Evolutionary conservation across 2,329 filamentous ascomycete species (phyloP).

Genomic region (Fusarium luffae): DNA sequence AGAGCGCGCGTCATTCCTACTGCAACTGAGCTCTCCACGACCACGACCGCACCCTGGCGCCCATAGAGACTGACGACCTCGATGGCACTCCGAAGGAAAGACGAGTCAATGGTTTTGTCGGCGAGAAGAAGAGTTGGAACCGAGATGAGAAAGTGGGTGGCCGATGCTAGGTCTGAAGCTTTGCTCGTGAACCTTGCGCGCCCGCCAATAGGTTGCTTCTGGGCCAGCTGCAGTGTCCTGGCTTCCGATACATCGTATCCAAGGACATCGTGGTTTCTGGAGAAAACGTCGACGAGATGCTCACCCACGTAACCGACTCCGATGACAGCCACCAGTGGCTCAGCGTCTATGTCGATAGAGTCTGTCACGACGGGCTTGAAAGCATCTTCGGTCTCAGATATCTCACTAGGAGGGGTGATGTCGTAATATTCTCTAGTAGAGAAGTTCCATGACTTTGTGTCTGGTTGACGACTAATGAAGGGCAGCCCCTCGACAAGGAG

Average conservation of each 20-base stretch:
- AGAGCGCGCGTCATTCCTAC: slow-evolving; percentile 65
- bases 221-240: slow-evolving; percentile 51
- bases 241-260: slow-evolving; percentile 61
- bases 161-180: slow-evolving; percentile 52
- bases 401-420: slow-evolving; percentile 50
- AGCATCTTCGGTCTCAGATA: slow-evolving; percentile 43
- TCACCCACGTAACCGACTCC: slow-evolving; percentile 65
- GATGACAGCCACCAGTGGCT: slow-evolving; percentile 59
- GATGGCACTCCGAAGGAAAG: slow-evolving; percentile 59
- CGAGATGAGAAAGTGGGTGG: slow-evolving; percentile 64
- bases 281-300: slow-evolving; percentile 60
- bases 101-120: slow-evolving; percentile 60
- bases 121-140: slow-evolving; percentile 62
- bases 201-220: slow-evolving; percentile 43
- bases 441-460: slow-evolving; percentile 41
- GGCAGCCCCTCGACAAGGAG: slow-evolving; percentile 41
- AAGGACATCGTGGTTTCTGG: slow-evolving; percentile 54
- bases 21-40: slow-evolving; percentile 65
- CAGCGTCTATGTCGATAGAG: slow-evolving; percentile 20
- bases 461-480: slow-evolving; percentile 32
- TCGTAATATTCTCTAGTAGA: slow-evolving; percentile 47
- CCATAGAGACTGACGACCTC: slow-evolving; percentile 55
- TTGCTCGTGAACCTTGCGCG: slow-evolving; percentile 54
- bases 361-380: slow-evolving; percentile 7
- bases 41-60: slow-evolving; percentile 58